Base-by-base conservation (phyloP, 2,329 filamentous ascomycete genomes). In the Fusarium humuli region DNA sequence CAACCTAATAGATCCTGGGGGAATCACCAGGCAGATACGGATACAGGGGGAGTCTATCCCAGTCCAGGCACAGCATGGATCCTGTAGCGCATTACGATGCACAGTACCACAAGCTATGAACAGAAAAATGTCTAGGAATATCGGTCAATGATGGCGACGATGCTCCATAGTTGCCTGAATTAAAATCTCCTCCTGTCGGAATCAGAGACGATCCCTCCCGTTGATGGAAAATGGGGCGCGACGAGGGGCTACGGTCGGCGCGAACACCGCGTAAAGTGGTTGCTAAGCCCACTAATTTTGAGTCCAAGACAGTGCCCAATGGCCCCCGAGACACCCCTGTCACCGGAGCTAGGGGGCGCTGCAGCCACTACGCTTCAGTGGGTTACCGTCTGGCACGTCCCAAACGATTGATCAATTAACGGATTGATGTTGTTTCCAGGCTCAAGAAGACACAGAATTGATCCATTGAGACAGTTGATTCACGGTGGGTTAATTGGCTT, bases 91-190 rank as follows among this genome's bases (percentile, higher is more conserved):
- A 55, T 45, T 62, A 29, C 37, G 52, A 45, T 65, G 54, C 57
- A 58, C 53, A 59, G 50, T 52, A 27, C 10, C 23, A 42, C 52
- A 66, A 65, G 52, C 47, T 44, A 56, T 61, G 37, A 25, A 52
- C 34, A 37, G 44, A 49, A 46, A 42, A 61, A 61, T 72, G 62
- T 75, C 69, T 71, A 63, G 74, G 71, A 67, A 57, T 56, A 40
- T 29, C 42, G 48, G 37, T 61, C 61, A 46, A 68, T 65, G 65
- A 68, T 74, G 70, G 67, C 60, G 61, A 71, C 67, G 58, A 72
- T 74, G 69, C 58, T 57, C 72, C 70, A 71, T 74, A 76, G 78
- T 76, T 79, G 78, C 76, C 78, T 79, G 70, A 74, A 70, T 73
- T 65, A 69, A 44, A 58, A 42, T 72, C 61, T 67, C 41, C 53